Evolutionary conservation across 495 filamentous ascomycete genomes (phyloP).

Genomic region (Penicillium paradoxum): DNA sequence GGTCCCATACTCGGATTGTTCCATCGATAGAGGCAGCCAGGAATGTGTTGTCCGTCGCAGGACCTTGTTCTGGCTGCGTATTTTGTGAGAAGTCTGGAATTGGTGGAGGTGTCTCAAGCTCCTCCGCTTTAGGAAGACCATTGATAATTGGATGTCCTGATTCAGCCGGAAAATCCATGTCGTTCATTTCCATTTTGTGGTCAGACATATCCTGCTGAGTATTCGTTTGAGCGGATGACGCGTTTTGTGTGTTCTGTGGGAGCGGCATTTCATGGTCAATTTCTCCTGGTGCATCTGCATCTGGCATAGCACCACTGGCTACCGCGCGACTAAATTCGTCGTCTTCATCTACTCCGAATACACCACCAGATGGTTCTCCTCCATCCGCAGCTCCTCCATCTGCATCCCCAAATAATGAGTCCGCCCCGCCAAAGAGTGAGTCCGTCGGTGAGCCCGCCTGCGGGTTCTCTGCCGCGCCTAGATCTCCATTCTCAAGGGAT

Average conservation of each 20-base stretch:
- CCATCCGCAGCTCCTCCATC: conserved; percentile 56
- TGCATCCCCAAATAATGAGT: conserved; percentile 73
- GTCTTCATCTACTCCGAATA: conserved; percentile 73
- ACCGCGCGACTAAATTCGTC: conserved; percentile 82
- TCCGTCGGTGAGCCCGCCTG: conserved; percentile 64
- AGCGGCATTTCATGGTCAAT: conserved; percentile 20
- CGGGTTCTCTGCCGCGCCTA: conserved; percentile 33
- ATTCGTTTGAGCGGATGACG: not conserved
- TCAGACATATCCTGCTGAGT: conserved; percentile 4
- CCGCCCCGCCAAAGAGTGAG: conserved; percentile 57
- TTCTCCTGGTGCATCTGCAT: conserved; percentile 36
- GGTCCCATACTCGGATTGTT: conserved; percentile 86
- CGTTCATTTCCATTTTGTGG: conserved; percentile 13
- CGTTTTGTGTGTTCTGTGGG: conserved; percentile 8
- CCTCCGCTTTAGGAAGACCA: conserved; percentile 51
- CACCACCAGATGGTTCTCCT: conserved; percentile 50
- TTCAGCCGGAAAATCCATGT: conserved; percentile 18
- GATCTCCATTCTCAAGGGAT: conserved; percentile 34
- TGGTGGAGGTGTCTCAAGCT: conserved; percentile 29
- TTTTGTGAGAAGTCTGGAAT: conserved; percentile 30
- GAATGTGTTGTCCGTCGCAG: conserved; percentile 64
- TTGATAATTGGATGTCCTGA: conserved; percentile 33
- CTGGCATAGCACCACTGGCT: conserved; percentile 49
- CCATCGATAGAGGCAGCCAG: conserved; percentile 85
- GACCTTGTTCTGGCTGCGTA: conserved; percentile 31